A percentile compares a stretch with the other conserved stretches of the same genome.
Evolutionary conservation across 257 asterid genomes (phyloP).

Genomic region (Agastache rugosa): DNA sequence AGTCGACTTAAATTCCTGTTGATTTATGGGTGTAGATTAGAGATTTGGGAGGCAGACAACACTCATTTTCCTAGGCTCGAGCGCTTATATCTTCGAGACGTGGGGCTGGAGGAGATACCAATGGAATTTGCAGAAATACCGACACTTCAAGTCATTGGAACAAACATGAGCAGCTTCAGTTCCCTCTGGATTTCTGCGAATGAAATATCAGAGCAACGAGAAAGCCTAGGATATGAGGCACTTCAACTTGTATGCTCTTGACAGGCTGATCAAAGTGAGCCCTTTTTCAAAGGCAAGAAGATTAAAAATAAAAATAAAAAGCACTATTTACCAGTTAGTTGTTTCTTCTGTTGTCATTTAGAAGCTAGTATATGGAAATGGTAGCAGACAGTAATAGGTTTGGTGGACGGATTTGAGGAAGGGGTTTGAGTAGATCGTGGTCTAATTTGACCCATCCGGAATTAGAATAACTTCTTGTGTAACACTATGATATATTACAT

Average conservation of each 20-base stretch:
- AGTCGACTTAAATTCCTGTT: constrained; percentile 19
- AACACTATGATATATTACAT: no score
- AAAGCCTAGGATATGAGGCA: constrained; percentile 21
- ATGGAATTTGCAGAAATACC: constrained; percentile 21
- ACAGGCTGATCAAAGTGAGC: neutral
- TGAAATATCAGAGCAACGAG: constrained; percentile 18
- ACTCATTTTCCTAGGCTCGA: constrained; percentile 29
- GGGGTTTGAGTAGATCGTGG: no score
- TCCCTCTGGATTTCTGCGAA: constrained; percentile 1
- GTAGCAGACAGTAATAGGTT: no score
- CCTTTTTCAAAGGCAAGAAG: neutral
- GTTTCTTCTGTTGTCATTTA: no score
- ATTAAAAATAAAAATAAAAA: no score
- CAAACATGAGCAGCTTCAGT: neutral
- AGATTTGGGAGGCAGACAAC: constrained; percentile 21
- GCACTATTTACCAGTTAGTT: neutral
- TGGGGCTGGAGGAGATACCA: constrained; percentile 16
- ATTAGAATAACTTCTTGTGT: no score
- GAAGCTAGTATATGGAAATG: no score
- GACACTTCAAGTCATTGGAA: constrained; percentile 6
- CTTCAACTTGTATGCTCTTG: constrained; percentile 12
- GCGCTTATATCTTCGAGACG: neutral
- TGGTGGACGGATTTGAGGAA: no score
- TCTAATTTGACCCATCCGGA: no score
- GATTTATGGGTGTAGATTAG: neutral